Base-by-base conservation (phyloP, 805 yeast genomes). In the Candida suzukii region DNA sequence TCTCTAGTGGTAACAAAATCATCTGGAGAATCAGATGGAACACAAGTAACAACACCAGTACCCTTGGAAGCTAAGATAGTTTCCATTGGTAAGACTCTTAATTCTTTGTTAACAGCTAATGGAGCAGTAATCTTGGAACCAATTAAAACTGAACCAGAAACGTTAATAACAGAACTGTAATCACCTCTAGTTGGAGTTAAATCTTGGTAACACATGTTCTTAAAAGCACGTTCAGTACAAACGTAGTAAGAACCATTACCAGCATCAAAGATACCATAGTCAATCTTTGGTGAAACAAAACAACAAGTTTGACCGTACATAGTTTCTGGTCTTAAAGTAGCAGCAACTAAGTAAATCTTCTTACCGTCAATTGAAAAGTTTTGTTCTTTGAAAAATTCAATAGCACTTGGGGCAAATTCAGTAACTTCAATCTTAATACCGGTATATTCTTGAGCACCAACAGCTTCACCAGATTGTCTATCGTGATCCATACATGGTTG, bases 401-500 rank as follows among this genome's bases (percentile, higher is more conserved):
- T 69, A 26, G 87, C 83, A 38, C 63, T 71, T 8, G 69, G 64
- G 37, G 82, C 69, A 60, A 77, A 77, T 50, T 80, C 83, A 22
- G 71, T 63, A 37, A 83, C 73, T 61, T 76, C 69, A 57, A 93
- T 91, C 75, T 93, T 93, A 61, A 93, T 78, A 53, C 90, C 97
- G 27, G 87, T 80, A 66, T 93, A 93, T 66, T 93, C 99, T 68
- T 93, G 98, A 33, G 99, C 97, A 51, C 82, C 76, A 35, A 93
- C 93, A 64, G 95, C 98, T 70, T 93, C 99, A 61, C 99, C 99
- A 38, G 91, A 78, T 65, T 77, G 84, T 74, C 99, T 83, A 67
- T 93, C 99, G 66, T 93, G 99, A 66, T 93, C 99, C 91, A 93
- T 90, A 74, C 99, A 93, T 31, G 99, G 95, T 73, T 93, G 99